Evolutionary conservation across 2,329 filamentous ascomycete species (phyloP).

Genomic region (Fusarium equiseti): DNA sequence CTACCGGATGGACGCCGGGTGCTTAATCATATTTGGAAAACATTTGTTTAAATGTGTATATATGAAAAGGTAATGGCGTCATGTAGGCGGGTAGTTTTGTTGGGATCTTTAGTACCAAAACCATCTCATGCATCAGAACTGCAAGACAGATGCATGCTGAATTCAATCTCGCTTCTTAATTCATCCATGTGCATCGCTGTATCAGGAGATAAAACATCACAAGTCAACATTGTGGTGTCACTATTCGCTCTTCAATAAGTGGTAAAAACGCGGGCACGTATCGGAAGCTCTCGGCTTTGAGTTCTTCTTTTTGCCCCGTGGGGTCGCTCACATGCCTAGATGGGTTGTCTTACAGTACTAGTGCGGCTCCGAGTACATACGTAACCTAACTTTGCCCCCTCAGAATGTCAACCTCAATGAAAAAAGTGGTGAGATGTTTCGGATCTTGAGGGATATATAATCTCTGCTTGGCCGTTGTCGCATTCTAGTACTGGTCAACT

Average conservation of each 20-base stretch:
- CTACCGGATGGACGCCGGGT: slow-evolving; percentile 34
- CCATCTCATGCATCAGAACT: not conserved
- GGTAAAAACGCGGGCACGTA: slow-evolving; percentile 27
- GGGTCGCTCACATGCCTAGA: slow-evolving; percentile 23
- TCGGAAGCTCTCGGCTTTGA: slow-evolving; percentile 26
- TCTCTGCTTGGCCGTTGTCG: not conserved
- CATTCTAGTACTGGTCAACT: too few species aligned
- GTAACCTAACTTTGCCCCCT: not conserved
- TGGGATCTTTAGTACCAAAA: not conserved
- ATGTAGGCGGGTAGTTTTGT: not conserved
- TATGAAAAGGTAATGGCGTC: not conserved
- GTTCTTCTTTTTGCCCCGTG: slow-evolving; percentile 18
- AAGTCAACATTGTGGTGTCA: not conserved
- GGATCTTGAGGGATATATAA: slow-evolving; percentile 4
- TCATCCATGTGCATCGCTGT: rapidly evolving
- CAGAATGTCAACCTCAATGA: not conserved
- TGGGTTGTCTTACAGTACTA: not conserved
- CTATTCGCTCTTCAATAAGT: not conserved
- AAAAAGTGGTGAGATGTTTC: slow-evolving; percentile 9
- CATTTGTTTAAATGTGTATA: rapidly evolving
- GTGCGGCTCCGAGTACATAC: slow-evolving; percentile 19
- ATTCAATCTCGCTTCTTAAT: not conserved
- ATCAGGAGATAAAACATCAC: slow-evolving; percentile 22
- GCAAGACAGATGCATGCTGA: not conserved
- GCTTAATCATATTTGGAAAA: not conserved